Evolutionary conservation across 2,329 filamentous ascomycete genomes (phyloP), one percentile per base, ranked within the genome.

Genomic region (Didymosphaeria variabile): DNA sequence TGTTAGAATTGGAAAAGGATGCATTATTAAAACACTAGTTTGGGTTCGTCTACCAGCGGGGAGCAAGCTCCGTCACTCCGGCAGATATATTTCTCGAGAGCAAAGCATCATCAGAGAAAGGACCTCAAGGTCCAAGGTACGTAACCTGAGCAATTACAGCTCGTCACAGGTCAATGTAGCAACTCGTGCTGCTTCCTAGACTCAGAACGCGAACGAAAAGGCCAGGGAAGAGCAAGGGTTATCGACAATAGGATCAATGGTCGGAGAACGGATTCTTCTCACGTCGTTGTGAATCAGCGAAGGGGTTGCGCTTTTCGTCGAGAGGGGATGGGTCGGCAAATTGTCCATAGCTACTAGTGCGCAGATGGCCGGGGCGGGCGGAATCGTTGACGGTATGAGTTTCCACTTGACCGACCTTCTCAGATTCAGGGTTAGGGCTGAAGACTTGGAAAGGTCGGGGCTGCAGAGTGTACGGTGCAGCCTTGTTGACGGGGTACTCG

Each of bases 391-490:
- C 79, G 40, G 74, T 73, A 49, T 78, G 81, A 49, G 79, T 76
- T 45, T 72, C 78, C 55, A 82, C 80, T 64, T 74, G 73, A 62
- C 80, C 78, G 46, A 83, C 72, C 69, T 80, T 82, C 70, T 83
- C 81, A 38, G 73, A 66, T 65, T 72, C 63, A 67, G 62, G 72
- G 59, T 67, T 58, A 64, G 77, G 69, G 45, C 79, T 77, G 62
- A 80, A 79, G 21, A 74, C 80, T 29, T 79, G 79, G 57, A 83
- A 77, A 29, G 80, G 81, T 44, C 77, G 78, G 54, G 79, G 79
- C 32, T 74, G 74, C 38, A 83, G 72, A 15, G 81, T 83, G 68
- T 82, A 83, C n/a, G 80, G 73, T 63, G 81, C 80, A 46, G 79
- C 79, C 62, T 77, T 81, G 67, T 82, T 82, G 60, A 75, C 79